Evolutionary conservation across 352 stramenopile species (phyloP).

Genomic region (Nothophytophthora sp.): DNA sequence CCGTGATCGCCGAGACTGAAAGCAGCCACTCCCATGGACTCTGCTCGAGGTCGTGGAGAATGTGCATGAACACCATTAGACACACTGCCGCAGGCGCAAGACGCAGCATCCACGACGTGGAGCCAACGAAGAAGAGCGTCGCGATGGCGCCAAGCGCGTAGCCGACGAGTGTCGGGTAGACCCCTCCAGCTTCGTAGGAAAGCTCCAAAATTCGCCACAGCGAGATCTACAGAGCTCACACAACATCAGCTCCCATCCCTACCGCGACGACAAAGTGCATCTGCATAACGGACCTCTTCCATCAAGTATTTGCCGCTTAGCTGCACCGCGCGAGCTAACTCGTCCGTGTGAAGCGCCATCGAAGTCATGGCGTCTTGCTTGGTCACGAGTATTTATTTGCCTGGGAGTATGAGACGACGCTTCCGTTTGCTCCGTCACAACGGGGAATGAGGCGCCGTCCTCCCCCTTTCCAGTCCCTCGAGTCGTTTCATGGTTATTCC

Average conservation of each 20-base stretch:
- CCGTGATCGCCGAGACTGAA: slow-evolving; percentile 33
- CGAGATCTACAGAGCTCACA: slow-evolving; percentile 39
- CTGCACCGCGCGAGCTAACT: slow-evolving; percentile 18
- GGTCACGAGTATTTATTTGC: too few relatives aligned
- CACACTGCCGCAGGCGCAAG: slow-evolving; percentile 19
- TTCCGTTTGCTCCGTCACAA: too few relatives aligned
- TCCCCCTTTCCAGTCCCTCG: too few relatives aligned
- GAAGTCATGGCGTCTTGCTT: neutral
- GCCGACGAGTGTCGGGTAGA: slow-evolving; percentile 60
- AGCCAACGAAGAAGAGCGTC: slow-evolving; percentile 33
- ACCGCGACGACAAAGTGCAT: neutral
- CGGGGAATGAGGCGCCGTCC: too few relatives aligned
- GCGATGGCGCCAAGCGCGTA: slow-evolving; percentile 53
- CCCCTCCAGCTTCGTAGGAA: slow-evolving; percentile 55
- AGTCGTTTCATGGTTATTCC: too few relatives aligned
- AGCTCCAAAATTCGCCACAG: slow-evolving; percentile 37
- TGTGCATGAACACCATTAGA: slow-evolving; percentile 29
- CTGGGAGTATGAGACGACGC: too few relatives aligned
- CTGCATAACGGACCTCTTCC: slow-evolving; percentile 19
- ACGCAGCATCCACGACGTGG: slow-evolving; percentile 17
- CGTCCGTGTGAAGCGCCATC: slow-evolving; percentile 27
- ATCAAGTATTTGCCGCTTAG: slow-evolving; percentile 22
- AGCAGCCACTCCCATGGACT: slow-evolving; percentile 37
- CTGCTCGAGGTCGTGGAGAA: slow-evolving; percentile 10
- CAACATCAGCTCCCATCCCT: neutral